phyloP scores from a whole-genome alignment of 2,329 filamentous ascomycete species.

The Talaromyces verruculosus region DNA sequence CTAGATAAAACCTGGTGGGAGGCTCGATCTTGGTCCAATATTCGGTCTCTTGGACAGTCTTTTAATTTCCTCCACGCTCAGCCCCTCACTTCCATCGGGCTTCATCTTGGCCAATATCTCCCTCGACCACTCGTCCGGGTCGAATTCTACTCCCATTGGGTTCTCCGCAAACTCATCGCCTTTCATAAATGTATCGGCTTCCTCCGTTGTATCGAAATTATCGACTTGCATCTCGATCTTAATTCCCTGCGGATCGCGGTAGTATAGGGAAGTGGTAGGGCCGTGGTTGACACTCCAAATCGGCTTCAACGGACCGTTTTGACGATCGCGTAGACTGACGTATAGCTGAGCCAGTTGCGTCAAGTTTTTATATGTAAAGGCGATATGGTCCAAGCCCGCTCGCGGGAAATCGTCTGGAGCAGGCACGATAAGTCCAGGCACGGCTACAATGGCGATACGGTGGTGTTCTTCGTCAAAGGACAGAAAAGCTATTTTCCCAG shows the following conservation, averaged over 20 bases:
- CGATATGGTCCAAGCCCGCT: slow-evolving; percentile 16
- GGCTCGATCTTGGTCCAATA: background rate
- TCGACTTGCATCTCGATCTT: slow-evolving; percentile 51
- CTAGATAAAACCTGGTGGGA: background rate
- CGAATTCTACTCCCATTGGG: slow-evolving; percentile 47
- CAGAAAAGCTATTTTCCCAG: slow-evolving; percentile 38
- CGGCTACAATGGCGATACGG: slow-evolving; percentile 44
- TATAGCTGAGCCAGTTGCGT: slow-evolving; percentile 6
- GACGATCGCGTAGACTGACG: background rate
- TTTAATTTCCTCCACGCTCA: slow-evolving; percentile 27
- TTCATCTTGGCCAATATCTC: slow-evolving; percentile 27
- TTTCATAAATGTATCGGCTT: slow-evolving; percentile 45
- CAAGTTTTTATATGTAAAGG: background rate
- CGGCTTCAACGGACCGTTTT: slow-evolving; percentile 27
- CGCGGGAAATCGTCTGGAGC: slow-evolving; percentile 33
- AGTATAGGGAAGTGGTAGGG: slow-evolving; percentile 50
- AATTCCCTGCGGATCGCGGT: slow-evolving; percentile 53
- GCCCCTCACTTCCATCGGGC: slow-evolving; percentile 11
- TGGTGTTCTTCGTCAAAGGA: slow-evolving; percentile 53
- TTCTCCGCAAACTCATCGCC: slow-evolving; percentile 42
- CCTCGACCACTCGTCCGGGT: slow-evolving; percentile 41
- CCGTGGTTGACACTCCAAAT: slow-evolving; percentile 52
- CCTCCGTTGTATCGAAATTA: slow-evolving; percentile 42
- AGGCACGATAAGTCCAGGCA: slow-evolving; percentile 41
- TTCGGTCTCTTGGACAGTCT: slow-evolving; percentile 22